Percentiles rank a stretch among this genome's conserved stretches.
These are phyloP conservation scores for Graphium sp. DNA, from an alignment of 2,329 filamentous ascomycete species.

Conservation along the genomic window DNA sequence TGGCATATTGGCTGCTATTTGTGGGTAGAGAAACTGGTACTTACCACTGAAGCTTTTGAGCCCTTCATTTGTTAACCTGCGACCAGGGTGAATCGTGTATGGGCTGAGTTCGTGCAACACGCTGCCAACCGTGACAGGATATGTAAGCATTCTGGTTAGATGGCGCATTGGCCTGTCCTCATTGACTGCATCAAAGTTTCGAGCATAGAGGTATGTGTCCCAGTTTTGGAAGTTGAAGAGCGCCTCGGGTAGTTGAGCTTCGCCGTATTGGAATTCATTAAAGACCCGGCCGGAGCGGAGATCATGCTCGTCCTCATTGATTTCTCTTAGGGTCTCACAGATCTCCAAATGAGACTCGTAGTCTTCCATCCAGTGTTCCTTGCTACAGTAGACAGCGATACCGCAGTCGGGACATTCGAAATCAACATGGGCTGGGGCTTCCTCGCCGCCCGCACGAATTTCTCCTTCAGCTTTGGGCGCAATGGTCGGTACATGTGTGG, in stretches of 20 bases:
- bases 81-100: conserved; percentile 61
- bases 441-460: conserved; percentile 25
- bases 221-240: conserved; percentile 96
- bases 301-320: conserved; percentile 98
- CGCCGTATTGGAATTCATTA: conserved; percentile 84
- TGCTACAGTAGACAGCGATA: conserved; percentile 81
- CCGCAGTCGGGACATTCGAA: conserved; percentile 97
- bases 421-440: conserved; percentile 65
- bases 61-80: conserved; percentile 70
- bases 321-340: conserved; percentile 78
- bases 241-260: conserved; percentile 78
- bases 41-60: conserved; percentile 84
- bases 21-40: conserved; percentile 12
- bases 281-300: conserved; percentile 80
- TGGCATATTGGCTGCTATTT: neutral
- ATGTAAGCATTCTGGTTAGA: conserved; percentile 82
- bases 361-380: conserved; percentile 91
- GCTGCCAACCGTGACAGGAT: conserved; percentile 81
- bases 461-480: conserved; percentile 44
- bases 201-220: conserved; percentile 91
- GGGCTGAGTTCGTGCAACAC: conserved; percentile 89
- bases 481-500: conserved; percentile 51
- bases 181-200: conserved; percentile 83
- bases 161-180: conserved; percentile 83
- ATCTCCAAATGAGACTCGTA: conserved; percentile 87